Base-by-base conservation (phyloP, 2,329 filamentous ascomycete species). In the Coniochaeta sp. region DNA sequence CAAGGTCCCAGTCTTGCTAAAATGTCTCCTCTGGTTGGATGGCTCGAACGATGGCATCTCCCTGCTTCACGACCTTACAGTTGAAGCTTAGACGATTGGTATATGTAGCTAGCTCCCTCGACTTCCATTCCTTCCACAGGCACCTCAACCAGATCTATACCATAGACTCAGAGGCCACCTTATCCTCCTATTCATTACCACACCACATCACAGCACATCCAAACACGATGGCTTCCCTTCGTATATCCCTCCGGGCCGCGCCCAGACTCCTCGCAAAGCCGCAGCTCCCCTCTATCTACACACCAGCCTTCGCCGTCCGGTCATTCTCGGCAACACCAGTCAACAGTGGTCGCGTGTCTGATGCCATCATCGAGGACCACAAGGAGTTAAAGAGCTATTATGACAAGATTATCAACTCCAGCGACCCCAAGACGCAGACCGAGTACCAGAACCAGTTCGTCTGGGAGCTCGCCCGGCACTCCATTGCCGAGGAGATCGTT, bases 401-500 rank as follows among this genome's bases (percentile, higher is more conserved):
- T 65, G 70, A 73, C 31, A 74, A 78, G 52, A 75, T 81, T 56
- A 64, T 76, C 50, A 67, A 68, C 31, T 63, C 72, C 1, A 65
- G 63, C 16, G 71, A 75, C 43, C 64, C 69, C 5, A 73, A 79
- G 31, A 70, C 76, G 7, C 70, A 74, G 64, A 65, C 67, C n/a
- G 72, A 72, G 22, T 79, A 72, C 62, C 73, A 74, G 9, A 81
- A 81, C 52, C 73, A 76, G 50, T 80, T 81, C 58, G 71, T 73
- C 0, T 81, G 78, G 79, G 77, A 81, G 58, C 67, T 81, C 0
- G 76, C 78, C 1, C 73, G 79, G 1, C 79, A 81, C 64, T 77
- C 76, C 0, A 70, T 81, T n/a, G 71, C 71, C 7, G 78, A 81
- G 62, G 78, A 82, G 63, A 66, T 81, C 0, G 72, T 85, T 11